Evolutionary conservation across 176 grass and related monocot genomes (phyloP).

Genomic region (Carex kokanica): DNA sequence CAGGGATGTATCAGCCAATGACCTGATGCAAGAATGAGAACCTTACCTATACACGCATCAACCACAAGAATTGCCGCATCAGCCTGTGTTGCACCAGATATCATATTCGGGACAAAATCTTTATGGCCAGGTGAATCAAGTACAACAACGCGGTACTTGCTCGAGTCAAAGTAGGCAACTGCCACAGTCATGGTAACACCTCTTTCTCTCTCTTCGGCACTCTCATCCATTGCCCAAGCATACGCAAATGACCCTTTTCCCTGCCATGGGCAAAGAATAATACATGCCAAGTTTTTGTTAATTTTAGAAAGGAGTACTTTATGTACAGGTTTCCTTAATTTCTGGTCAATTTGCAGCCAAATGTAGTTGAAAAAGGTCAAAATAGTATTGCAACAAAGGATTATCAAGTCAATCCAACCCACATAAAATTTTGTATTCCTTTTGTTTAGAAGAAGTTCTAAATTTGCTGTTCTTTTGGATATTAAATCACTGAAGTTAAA

Average conservation of each 20-base stretch:
- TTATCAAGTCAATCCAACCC: slow-evolving; percentile 4
- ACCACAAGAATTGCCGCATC: slow-evolving; percentile 94
- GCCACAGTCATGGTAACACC: slow-evolving; percentile 96
- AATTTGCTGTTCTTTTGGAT: not conserved
- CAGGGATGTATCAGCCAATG: not conserved
- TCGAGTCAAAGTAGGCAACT: slow-evolving; percentile 87
- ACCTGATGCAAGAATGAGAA: not conserved
- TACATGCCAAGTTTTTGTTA: not conserved
- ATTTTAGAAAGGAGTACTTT: not conserved
- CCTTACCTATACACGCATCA: slow-evolving; percentile 62
- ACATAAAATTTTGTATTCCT: not conserved
- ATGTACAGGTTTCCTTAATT: not conserved
- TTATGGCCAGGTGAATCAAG: slow-evolving; percentile 95
- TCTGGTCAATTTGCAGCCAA: not conserved
- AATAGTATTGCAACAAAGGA: not conserved
- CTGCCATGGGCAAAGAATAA: slow-evolving; percentile 31
- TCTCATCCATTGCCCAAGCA: slow-evolving; percentile 99
- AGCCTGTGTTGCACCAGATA: slow-evolving; percentile 94
- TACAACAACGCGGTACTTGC: slow-evolving; percentile 79
- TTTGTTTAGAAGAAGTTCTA: not conserved
- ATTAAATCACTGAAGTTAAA: not conserved
- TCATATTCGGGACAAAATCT: slow-evolving; percentile 99
- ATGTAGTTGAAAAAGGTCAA: not conserved
- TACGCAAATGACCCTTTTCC: slow-evolving; percentile 95
- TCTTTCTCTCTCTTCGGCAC: slow-evolving; percentile 90